Percentiles rank a stretch among this genome's conserved stretches.
Evolutionary conservation across 805 yeast species (phyloP).

Genomic region (Yamadazyma endophytica): DNA sequence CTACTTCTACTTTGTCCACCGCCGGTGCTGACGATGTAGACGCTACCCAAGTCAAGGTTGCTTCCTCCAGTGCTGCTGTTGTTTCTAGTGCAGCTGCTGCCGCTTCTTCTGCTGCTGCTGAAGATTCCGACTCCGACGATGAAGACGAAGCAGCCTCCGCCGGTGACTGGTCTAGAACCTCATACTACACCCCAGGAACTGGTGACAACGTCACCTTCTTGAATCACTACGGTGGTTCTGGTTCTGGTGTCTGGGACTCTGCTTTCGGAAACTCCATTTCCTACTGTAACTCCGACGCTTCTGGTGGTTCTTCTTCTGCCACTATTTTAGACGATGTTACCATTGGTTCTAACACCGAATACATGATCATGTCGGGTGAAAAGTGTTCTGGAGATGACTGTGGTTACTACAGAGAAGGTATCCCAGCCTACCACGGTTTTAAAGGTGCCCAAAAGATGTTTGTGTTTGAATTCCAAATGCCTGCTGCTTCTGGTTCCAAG

Average conservation of each 20-base stretch:
- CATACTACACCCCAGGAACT: slow-evolving; percentile 73
- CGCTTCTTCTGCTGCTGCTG: slow-evolving; percentile 18
- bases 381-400: slow-evolving; percentile 55
- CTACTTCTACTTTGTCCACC: slow-evolving; percentile 18
- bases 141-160: slow-evolving; percentile 33
- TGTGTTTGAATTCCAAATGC: slow-evolving; percentile 93
- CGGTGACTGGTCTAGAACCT: slow-evolving; percentile 68
- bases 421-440: slow-evolving; percentile 94
- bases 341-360: slow-evolving; percentile 72
- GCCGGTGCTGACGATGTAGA: slow-evolving; percentile 23
- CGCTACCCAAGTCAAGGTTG: slow-evolving; percentile 36
- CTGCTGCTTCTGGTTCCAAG: slow-evolving; percentile 50
- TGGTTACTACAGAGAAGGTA: slow-evolving; percentile 81
- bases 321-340: slow-evolving; percentile 66
- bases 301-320: slow-evolving; percentile 65
- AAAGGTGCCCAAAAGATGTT: slow-evolving; percentile 81
- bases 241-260: slow-evolving; percentile 85
- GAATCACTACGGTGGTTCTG: slow-evolving; percentile 85
- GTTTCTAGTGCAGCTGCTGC: slow-evolving; percentile 21
- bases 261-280: slow-evolving; percentile 92
- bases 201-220: slow-evolving; percentile 73
- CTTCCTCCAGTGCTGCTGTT: slow-evolving; percentile 19
- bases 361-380: slow-evolving; percentile 73
- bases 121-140: slow-evolving; percentile 38
- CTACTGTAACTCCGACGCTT: slow-evolving; percentile 74